These are phyloP conservation scores for Elymus sibiricus DNA, from an alignment of 176 grass and related monocot genomes.

Conservation along the genomic window DNA sequence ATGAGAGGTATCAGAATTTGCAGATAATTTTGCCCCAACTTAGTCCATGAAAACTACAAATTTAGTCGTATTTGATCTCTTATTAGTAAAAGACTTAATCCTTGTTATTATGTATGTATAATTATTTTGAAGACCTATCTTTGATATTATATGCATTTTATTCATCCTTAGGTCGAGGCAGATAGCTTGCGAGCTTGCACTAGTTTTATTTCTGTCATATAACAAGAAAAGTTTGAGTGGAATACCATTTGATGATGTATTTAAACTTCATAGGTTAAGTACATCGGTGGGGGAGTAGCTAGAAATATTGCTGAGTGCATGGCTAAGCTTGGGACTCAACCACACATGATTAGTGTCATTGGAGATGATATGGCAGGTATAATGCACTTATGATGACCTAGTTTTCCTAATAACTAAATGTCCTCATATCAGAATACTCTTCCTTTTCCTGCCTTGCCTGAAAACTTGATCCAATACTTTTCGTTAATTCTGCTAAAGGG, in stretches of 20 bases:
- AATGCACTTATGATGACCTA: not conserved
- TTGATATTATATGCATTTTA: not conserved
- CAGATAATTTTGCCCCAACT: not conserved
- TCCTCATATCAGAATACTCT: no score
- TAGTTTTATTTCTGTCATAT: conserved; percentile 3
- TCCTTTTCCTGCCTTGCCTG: conserved; percentile 14
- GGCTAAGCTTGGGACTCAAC: conserved; percentile 74
- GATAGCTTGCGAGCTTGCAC: not conserved
- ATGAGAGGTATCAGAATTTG: not conserved
- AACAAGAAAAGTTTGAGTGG: not conserved
- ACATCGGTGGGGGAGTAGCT: conserved; percentile 74
- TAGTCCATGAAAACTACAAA: not conserved
- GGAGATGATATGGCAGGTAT: conserved; percentile 91
- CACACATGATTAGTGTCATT: conserved; percentile 86
- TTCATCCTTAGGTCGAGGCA: not conserved
- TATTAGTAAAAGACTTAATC: not conserved
- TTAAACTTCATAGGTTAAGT: conserved; percentile 58
- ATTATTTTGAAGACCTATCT: not conserved
- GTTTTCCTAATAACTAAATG: conserved; percentile 18
- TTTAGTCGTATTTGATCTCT: not conserved
- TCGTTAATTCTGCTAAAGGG: conserved; percentile 41
- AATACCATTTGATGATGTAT: conserved; percentile 11
- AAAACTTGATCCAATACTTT: conserved; percentile 28
- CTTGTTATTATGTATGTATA: not conserved
- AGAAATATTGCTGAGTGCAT: conserved; percentile 98